phyloP scores from a whole-genome alignment of 192 early-diverging fungal genomes.

The Entomortierella parvispora region DNA sequence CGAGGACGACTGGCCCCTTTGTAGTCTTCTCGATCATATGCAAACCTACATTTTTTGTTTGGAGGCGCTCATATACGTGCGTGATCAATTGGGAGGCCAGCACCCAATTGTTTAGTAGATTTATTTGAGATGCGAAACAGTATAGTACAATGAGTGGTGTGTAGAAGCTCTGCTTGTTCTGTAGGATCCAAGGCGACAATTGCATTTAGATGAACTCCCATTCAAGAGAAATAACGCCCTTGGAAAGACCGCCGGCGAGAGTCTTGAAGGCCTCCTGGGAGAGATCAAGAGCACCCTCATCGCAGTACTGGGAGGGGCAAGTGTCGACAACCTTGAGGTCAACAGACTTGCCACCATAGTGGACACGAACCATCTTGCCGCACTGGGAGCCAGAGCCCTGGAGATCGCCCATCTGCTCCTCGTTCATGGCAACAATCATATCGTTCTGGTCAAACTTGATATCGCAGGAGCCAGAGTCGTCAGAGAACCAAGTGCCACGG shows the following conservation, averaged over 20 bases:
- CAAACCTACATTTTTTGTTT: too few relatives aligned
- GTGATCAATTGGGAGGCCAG: too few relatives aligned
- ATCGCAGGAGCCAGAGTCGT: slow-evolving; percentile 17
- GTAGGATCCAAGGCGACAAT: too few relatives aligned
- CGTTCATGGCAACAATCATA: slow-evolving; percentile 25
- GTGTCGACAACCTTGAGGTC: slow-evolving; percentile 24
- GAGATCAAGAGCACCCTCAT: slow-evolving; percentile 11
- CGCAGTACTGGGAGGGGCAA: slow-evolving; percentile 22
- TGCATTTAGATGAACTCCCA: slow-evolving; percentile 25
- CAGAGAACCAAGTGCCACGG: slow-evolving; percentile 30
- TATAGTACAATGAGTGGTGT: too few relatives aligned
- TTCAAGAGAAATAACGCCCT: slow-evolving; percentile 16
- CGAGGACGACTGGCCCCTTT: too few relatives aligned
- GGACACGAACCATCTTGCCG: slow-evolving; percentile 13
- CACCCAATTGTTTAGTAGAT: too few relatives aligned
- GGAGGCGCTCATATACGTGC: too few relatives aligned
- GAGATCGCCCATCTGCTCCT: slow-evolving; percentile 20
- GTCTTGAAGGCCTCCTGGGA: slow-evolving; percentile 31
- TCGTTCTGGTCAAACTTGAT: slow-evolving; percentile 13
- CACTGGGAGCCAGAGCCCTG: slow-evolving; percentile 19
- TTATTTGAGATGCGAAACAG: too few relatives aligned
- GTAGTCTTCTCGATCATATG: too few relatives aligned
- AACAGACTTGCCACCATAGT: slow-evolving; percentile 13
- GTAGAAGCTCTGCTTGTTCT: too few relatives aligned
- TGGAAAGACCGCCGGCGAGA: not conserved